Base-by-base conservation (phyloP, 148 eudicot species). In the Silene latifolia region DNA sequence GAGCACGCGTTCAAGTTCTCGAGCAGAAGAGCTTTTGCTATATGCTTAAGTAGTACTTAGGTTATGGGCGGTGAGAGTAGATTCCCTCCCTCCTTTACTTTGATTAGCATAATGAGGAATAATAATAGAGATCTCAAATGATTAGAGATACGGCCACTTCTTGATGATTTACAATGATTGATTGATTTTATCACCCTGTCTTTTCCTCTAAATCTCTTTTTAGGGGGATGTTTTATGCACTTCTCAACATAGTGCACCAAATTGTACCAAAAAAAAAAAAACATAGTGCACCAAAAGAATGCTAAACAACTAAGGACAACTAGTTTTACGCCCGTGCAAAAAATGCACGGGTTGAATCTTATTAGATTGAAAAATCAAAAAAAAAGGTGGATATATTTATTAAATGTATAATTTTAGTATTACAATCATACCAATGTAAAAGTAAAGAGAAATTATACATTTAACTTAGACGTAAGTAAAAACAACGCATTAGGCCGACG, bases 81-180 rank as follows among this genome's bases (percentile, higher is more conserved):
- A 56, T 17, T 53, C 63, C 25, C 63, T 14, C n/a, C 63, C n/a
- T n/a, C n/a, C n/a, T 27, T 12, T 60, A 27, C 35, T 19, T 78
- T 58, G 14, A 72, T 24, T 24, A 72, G 42, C 47, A 15, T 67
- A 51, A 32, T 15, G 69, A 65, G 35, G 17, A 68, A 72, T 48
- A 29, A 32, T 58, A 56, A 58, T 46, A 73, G 70, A 77, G 75
- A 77, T 19, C 48, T 24, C 81, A 57, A 79, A 79, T 79, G 69
- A 79, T 79, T 79, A 67, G 81, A 46, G 62, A 74, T 74, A 29
- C 68, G 77, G 77, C 77, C 67, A 47, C 73, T 27, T 58, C 21
- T 27, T 64, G 2, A 64, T 65, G n/a, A n/a, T n/a, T 72, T 19
- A 25, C 20, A 72, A 73, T 73, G 68, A 78, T 46, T 73, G 68